These are phyloP conservation scores for Entomortierella parvispora DNA, from an alignment of 192 early-diverging fungal genomes.

Conservation along the genomic window DNA sequence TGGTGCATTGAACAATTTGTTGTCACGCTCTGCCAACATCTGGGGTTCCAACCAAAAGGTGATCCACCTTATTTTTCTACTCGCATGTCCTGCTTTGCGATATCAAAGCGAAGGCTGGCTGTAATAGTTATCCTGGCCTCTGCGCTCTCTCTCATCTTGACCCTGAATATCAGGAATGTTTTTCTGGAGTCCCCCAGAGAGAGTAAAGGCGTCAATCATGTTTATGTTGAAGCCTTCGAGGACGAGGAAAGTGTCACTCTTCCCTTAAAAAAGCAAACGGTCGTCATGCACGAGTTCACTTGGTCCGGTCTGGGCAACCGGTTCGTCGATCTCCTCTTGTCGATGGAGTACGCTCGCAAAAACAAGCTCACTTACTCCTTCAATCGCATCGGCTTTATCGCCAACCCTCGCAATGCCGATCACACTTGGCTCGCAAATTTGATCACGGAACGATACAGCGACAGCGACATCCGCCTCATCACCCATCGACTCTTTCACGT, in stretches of 20 bases:
- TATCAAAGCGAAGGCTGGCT: no score
- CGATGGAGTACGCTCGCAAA: conserved; percentile 4
- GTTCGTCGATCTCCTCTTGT: conserved; percentile 6
- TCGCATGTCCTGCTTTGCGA: no score
- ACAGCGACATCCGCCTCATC: background rate
- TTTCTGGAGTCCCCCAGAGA: no score
- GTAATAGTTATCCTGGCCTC: no score
- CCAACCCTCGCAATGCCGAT: conserved; percentile 12
- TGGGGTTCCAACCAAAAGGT: no score
- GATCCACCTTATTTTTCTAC: no score
- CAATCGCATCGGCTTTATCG: conserved; percentile 4
- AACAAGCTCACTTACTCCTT: conserved; percentile 1
- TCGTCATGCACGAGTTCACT: conserved; percentile 12
- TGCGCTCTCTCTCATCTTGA: no score
- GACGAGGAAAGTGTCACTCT: conserved; percentile 1
- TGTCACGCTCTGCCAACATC: no score
- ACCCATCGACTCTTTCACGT: background rate
- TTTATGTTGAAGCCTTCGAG: no score
- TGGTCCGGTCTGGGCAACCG: conserved; percentile 10
- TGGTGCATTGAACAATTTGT: no score
- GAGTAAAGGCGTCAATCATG: no score
- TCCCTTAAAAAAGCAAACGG: background rate
- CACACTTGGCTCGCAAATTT: conserved; percentile 6
- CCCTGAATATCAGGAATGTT: no score
- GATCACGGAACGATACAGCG: background rate